Percentiles rank a stretch among this genome's conserved stretches.
Evolutionary conservation across 129 eudicot genomes (phyloP).

Genomic region (Pittosporum tobira): DNA sequence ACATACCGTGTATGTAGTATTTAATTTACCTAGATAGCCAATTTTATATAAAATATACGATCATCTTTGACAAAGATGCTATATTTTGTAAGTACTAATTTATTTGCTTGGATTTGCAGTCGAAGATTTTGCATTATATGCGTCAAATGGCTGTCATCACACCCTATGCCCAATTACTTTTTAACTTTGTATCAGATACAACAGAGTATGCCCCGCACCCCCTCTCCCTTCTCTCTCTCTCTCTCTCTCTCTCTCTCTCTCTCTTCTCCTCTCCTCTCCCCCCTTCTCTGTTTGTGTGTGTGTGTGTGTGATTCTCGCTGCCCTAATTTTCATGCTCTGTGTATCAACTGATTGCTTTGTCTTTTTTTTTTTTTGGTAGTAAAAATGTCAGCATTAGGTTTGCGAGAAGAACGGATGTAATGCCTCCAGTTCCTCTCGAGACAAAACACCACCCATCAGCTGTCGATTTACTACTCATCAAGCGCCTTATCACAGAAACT

Average conservation of each 20-base stretch:
- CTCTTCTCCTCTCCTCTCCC: neutral
- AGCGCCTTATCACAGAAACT: conserved; percentile 83
- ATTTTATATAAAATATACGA: conserved; percentile 8
- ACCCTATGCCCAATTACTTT: conserved; percentile 92
- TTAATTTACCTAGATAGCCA: neutral
- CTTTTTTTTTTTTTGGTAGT: conserved; percentile 34
- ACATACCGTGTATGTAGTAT: conserved; percentile 81
- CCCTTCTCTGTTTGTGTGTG: too few species aligned
- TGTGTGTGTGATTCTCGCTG: too few species aligned
- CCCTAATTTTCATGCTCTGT: neutral
- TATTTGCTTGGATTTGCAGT: conserved; percentile 43
- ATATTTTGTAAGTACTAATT: conserved; percentile 2
- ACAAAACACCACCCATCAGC: conserved; percentile 99
- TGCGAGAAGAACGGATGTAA: conserved; percentile 92
- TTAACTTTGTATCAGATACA: conserved; percentile 74
- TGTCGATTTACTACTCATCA: conserved; percentile 90
- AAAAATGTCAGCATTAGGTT: conserved; percentile 83
- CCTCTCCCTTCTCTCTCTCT: conserved; percentile 15
- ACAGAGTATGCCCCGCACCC: conserved; percentile 59
- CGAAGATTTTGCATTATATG: conserved; percentile 97
- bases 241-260: neutral
- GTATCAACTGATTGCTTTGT: conserved; percentile 6
- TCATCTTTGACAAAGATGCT: neutral
- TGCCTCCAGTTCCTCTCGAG: conserved; percentile 95
- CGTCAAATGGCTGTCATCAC: conserved; percentile 99